phyloP scores from a whole-genome alignment of 345 rosid genomes.

The Lumnitzera littorea region DNA sequence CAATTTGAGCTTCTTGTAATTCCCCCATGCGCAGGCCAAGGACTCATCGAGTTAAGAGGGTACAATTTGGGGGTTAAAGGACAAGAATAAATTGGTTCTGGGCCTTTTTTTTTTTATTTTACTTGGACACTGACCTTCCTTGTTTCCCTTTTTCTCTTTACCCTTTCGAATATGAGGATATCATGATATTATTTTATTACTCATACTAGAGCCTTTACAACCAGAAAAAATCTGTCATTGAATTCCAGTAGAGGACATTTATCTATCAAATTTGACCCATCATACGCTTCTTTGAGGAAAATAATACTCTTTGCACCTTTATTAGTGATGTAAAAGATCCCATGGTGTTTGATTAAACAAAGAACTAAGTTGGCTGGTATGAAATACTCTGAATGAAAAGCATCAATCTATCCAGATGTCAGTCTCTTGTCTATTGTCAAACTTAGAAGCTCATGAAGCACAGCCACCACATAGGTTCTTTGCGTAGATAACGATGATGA shows the following conservation, averaged over 20 bases:
- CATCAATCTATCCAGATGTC: constrained; percentile 63
- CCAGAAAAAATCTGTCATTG: constrained; percentile 67
- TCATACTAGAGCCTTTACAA: constrained; percentile 26
- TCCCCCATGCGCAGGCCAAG: no score
- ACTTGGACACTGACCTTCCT: constrained; percentile 41
- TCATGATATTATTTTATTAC: constrained; percentile 15
- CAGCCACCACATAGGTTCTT: no score
- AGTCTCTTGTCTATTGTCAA: constrained; percentile 71
- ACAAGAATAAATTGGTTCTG: no score
- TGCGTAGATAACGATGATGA: no score
- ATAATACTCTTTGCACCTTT: constrained; percentile 83
- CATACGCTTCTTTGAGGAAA: constrained; percentile 79
- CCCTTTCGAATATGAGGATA: constrained; percentile 1
- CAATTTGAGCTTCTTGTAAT: no score
- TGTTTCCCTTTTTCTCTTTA: constrained; percentile 23
- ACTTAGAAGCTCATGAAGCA: constrained; percentile 88
- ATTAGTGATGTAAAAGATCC: constrained; percentile 85
- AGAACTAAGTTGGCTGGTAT: constrained; percentile 75
- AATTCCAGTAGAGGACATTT: constrained; percentile 65
- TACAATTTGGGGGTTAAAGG: no score
- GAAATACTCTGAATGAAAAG: constrained; percentile 57
- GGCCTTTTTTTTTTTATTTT: no score
- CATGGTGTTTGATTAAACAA: constrained; percentile 80
- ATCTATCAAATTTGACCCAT: constrained; percentile 50
- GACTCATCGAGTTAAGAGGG: no score